These are phyloP conservation scores for Stemphylium vesicarium DNA, from an alignment of 2,329 filamentous ascomycete genomes.

Conservation along the genomic window DNA sequence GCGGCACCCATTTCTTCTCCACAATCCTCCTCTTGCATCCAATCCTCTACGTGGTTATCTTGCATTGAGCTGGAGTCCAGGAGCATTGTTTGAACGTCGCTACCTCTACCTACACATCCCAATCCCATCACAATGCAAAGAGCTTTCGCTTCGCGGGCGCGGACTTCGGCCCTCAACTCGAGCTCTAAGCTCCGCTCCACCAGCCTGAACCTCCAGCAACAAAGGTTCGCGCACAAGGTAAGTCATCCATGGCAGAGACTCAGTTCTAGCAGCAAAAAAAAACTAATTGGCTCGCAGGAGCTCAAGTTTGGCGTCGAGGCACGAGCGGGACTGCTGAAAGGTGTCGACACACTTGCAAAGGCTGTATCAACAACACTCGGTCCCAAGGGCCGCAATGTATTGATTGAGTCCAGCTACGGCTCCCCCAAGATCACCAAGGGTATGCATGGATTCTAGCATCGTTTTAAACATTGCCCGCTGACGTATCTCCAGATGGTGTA, in stretches of 20 bases:
- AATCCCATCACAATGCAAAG: conserved; percentile 80
- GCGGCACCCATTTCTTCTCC: conserved; percentile 22
- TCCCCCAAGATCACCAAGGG: conserved; percentile 99
- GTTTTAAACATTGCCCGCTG: conserved; percentile 13
- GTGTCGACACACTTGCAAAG: conserved; percentile 96
- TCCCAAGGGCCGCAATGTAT: conserved; percentile 96
- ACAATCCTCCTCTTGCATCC: conserved; percentile 27
- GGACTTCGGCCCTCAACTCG: conserved; percentile 79
- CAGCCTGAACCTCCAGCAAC: conserved; percentile 78
- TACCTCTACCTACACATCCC: conserved; percentile 25
- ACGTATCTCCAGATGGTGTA: conserved; percentile 54
- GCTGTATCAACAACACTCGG: conserved; percentile 95
- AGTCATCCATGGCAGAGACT: conserved; percentile 24
- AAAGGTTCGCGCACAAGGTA: conserved; percentile 98
- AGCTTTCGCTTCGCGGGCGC: conserved; percentile 80
- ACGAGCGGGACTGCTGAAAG: conserved; percentile 84
- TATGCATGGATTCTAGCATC: conserved; percentile 50
- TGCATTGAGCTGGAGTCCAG: conserved; percentile 47
- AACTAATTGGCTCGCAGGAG: conserved; percentile 64
- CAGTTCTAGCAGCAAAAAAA: background rate
- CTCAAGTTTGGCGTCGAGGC: conserved; percentile 98
- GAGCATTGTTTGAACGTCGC: conserved; percentile 40
- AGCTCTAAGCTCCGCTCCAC: conserved; percentile 57
- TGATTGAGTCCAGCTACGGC: conserved; percentile 98
- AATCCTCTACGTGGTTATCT: conserved; percentile 38